phyloP scores from a whole-genome alignment of 1,139 yeast genomes.

The Suhomyces yuchorum region DNA sequence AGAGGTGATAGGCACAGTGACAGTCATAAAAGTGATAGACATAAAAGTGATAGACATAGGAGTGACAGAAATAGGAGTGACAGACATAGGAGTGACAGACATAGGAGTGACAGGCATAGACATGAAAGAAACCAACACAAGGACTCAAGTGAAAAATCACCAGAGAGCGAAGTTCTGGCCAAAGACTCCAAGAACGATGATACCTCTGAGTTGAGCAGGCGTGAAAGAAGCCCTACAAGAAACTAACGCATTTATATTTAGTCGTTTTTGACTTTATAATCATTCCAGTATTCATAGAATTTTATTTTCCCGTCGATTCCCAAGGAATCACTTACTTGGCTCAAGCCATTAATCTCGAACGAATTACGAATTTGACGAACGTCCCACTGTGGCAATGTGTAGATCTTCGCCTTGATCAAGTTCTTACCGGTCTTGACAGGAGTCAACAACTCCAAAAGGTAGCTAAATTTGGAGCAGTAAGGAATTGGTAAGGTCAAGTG shows the following conservation, averaged over 20 bases:
- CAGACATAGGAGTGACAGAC: neutral
- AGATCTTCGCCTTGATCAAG: conserved; percentile 29
- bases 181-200: neutral
- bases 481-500: conserved; percentile 41
- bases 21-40: neutral
- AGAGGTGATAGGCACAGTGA: conserved; percentile 3
- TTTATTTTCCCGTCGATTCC: conserved; percentile 30
- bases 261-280: conserved; percentile 19
- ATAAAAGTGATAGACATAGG: neutral
- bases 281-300: conserved; percentile 36
- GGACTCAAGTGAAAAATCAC: neutral
- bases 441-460: conserved; percentile 29
- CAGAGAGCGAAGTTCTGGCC: neutral
- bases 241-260: neutral
- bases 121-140: too few species aligned
- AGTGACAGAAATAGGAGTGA: neutral
- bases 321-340: conserved; percentile 30
- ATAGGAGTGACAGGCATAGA: neutral
- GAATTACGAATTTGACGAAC: conserved; percentile 23
- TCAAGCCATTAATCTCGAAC: conserved; percentile 35
- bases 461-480: conserved; percentile 21
- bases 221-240: conserved; percentile 1
- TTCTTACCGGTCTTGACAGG: conserved; percentile 24
- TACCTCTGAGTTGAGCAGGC: neutral
- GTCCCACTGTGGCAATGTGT: conserved; percentile 24